A percentile compares a stretch with the other conserved stretches of the same genome.
phyloP scores from a whole-genome alignment of 192 early-diverging fungal species.

The Coemansia furcata region DNA sequence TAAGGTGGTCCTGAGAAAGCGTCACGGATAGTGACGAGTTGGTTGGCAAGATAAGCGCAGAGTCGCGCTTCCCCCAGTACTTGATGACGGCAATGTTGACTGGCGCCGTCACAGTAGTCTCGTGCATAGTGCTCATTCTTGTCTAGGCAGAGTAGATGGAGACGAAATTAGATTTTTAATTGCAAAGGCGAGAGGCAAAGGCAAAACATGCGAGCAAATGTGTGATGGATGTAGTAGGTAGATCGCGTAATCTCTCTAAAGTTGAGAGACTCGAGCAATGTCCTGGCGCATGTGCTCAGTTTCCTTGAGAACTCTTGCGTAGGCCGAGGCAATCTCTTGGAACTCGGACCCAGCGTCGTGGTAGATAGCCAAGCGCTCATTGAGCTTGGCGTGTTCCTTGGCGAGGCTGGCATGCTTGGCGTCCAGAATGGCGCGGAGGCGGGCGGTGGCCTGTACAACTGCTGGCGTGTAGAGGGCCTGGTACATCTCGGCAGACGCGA shows the following conservation, averaged over 20 bases:
- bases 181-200: too few relatives aligned
- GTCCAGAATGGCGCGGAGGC: slow-evolving; percentile 16
- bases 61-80: slow-evolving; percentile 98
- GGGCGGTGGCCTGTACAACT: slow-evolving; percentile 15
- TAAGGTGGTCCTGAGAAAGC: slow-evolving; percentile 93
- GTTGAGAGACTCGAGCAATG: slow-evolving; percentile 28
- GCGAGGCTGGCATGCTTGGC: slow-evolving; percentile 17
- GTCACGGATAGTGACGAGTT: slow-evolving; percentile 98
- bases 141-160: background rate
- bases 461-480: slow-evolving; percentile 34
- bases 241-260: slow-evolving; percentile 18
- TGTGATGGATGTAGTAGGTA: background rate
- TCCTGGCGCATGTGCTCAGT: slow-evolving; percentile 33
- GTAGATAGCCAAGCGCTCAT: slow-evolving; percentile 49
- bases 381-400: slow-evolving; percentile 32
- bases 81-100: slow-evolving; percentile 99
- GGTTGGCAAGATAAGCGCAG: slow-evolving; percentile 87
- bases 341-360: slow-evolving; percentile 43
- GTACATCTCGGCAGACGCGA: slow-evolving; percentile 43
- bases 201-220: too few relatives aligned
- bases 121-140: slow-evolving; percentile 24
- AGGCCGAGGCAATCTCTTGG: slow-evolving; percentile 40
- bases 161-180: background rate
- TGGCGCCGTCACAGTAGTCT: slow-evolving; percentile 89
- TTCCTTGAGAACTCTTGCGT: slow-evolving; percentile 30